Conservation (phyloP, 148 eudicot species). For the Rhododendron simsii region DNA sequence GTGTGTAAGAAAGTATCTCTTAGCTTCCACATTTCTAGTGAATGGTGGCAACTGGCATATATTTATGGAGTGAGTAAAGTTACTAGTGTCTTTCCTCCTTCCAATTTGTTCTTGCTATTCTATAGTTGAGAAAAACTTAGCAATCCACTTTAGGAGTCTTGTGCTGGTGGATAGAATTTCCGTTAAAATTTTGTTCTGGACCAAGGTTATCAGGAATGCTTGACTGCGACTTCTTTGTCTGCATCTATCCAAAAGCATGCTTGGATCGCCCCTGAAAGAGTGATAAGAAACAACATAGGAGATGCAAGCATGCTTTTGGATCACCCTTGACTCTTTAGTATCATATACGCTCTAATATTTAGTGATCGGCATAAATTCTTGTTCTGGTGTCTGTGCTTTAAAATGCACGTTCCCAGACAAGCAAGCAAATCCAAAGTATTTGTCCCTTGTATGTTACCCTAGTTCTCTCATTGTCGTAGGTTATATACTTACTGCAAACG, state of each 20-base stretch:
- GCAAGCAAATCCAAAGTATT: neutral
- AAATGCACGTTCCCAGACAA: neutral
- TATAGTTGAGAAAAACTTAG: neutral
- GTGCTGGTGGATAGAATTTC: neutral
- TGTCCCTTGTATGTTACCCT: neutral
- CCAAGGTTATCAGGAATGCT: neutral
- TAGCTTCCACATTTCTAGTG: slow-evolving; percentile 4
- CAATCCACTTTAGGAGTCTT: neutral
- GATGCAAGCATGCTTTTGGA: neutral
- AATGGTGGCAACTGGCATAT: neutral
- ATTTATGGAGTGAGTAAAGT: neutral
- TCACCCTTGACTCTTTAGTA: neutral
- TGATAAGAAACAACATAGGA: neutral
- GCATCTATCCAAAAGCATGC: neutral
- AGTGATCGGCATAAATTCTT: neutral
- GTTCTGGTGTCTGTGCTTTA: neutral
- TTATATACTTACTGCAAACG: neutral
- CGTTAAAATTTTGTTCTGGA: neutral
- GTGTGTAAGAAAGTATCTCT: neutral
- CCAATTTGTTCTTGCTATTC: neutral
- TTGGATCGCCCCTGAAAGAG: neutral
- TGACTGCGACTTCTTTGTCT: neutral
- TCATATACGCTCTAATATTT: neutral
- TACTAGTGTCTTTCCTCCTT: neutral
- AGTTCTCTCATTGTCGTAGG: neutral